Conservation (phyloP, 345 rosid genomes). For the Hibiscus syriacus region DNA sequence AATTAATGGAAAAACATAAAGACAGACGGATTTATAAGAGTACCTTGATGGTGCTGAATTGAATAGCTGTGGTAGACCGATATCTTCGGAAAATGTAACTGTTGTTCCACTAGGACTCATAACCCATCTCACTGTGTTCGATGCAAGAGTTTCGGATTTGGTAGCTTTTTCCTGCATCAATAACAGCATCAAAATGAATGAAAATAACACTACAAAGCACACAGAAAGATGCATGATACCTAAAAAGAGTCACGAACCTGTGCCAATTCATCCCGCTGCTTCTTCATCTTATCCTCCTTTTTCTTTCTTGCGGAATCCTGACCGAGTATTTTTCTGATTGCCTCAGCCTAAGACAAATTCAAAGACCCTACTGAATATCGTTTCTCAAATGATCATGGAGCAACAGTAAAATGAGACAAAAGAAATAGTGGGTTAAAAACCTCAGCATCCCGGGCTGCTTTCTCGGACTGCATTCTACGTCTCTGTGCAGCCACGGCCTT, state of each 20-base stretch:
- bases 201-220: slow-evolving; percentile 1
- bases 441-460: slow-evolving; percentile 76
- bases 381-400: neutral
- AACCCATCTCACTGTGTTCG: slow-evolving; percentile 55
- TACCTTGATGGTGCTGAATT: slow-evolving; percentile 46
- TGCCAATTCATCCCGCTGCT: slow-evolving; percentile 53
- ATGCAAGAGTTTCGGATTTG: slow-evolving; percentile 34
- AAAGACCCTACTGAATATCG: slow-evolving; percentile 7
- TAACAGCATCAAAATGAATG: neutral
- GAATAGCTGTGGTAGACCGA: slow-evolving; percentile 62
- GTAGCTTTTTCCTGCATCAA: slow-evolving; percentile 46
- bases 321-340: slow-evolving; percentile 70
- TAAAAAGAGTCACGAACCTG: slow-evolving; percentile 28
- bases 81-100: slow-evolving; percentile 55
- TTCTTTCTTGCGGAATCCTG: slow-evolving; percentile 72
- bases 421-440: slow-evolving; percentile 26
- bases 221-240: neutral
- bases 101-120: slow-evolving; percentile 54
- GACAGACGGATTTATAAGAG: neutral
- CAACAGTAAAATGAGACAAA: neutral
- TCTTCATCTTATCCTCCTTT: slow-evolving; percentile 55
- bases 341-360: slow-evolving; percentile 56
- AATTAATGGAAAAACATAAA: neutral
- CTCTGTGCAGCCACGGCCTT: slow-evolving; percentile 69
- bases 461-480: slow-evolving; percentile 63